These are phyloP conservation scores for Maudiozyma serrabonitensis DNA, from an alignment of 805 yeast species.

Conservation along the genomic window DNA sequence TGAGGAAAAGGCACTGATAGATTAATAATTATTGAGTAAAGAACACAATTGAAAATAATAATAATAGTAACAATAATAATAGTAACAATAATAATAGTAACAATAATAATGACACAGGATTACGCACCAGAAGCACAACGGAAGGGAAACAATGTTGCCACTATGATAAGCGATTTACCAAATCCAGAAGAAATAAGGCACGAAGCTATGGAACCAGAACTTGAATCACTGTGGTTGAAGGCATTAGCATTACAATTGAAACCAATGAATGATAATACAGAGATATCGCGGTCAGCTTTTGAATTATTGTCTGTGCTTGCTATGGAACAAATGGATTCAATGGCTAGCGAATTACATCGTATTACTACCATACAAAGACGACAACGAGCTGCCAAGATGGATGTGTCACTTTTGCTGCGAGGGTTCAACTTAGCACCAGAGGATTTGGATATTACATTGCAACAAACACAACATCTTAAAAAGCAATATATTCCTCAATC, in stretches of 20 bases:
- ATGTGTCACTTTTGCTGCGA: slow-evolving; percentile 37
- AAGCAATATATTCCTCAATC: slow-evolving; percentile 10
- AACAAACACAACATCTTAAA: slow-evolving; percentile 16
- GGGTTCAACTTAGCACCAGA: slow-evolving; percentile 34
- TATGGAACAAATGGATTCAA: slow-evolving; percentile 29
- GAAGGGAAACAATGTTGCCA: not conserved
- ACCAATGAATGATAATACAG: slow-evolving; percentile 24
- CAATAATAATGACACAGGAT: not conserved
- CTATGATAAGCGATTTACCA: slow-evolving; percentile 7
- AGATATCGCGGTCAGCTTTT: slow-evolving; percentile 29
- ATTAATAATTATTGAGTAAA: too few species aligned
- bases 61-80: not conserved
- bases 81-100: not conserved
- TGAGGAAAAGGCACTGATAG: too few species aligned
- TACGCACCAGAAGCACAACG: not conserved
- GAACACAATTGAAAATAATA: too few species aligned
- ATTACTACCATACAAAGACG: slow-evolving; percentile 54
- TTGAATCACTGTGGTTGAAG: slow-evolving; percentile 18
- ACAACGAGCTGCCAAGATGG: slow-evolving; percentile 41
- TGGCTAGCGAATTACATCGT: slow-evolving; percentile 37
- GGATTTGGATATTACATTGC: slow-evolving; percentile 33
- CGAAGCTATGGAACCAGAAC: slow-evolving; percentile 12
- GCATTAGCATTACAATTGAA: slow-evolving; percentile 32
- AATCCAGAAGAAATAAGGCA: slow-evolving; percentile 16
- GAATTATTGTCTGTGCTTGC: slow-evolving; percentile 31